Conservation (phyloP, 1,139 yeast species). For the Debaryomyces fabryi region DNA sequence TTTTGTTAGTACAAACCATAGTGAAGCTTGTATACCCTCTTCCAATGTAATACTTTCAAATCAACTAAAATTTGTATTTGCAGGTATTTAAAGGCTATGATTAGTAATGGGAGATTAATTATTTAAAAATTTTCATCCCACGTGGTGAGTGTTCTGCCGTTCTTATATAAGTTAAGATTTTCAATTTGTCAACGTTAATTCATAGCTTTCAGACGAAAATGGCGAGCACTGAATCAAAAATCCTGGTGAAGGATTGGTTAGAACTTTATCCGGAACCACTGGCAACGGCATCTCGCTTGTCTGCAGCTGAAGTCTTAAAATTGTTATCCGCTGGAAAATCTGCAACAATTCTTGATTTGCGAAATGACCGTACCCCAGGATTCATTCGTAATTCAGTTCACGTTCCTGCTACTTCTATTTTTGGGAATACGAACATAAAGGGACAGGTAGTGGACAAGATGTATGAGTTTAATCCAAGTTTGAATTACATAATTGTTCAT, state of each 20-base stretch:
- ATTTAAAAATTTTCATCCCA: too few species aligned
- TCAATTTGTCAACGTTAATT: too few species aligned
- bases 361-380: constrained; percentile 13
- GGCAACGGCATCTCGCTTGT: constrained; percentile 9
- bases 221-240: neutral
- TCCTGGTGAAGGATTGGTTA: constrained; percentile 11
- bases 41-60: neutral
- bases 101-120: too few species aligned
- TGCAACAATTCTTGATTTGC: constrained; percentile 13
- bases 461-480: constrained; percentile 4
- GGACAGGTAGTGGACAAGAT: constrained; percentile 11
- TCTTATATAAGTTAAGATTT: neutral
- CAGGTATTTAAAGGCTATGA: too few species aligned
- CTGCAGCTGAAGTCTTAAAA: constrained; percentile 11
- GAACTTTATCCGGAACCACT: constrained; percentile 10
- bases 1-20: neutral
- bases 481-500: constrained; percentile 12
- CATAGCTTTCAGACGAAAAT: neutral
- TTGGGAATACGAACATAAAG: constrained; percentile 9
- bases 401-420: constrained; percentile 14
- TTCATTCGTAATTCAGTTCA: constrained; percentile 10
- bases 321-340: constrained; percentile 7
- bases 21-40: neutral
- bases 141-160: too few species aligned
- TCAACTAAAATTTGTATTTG: neutral